Percentiles rank a stretch among this genome's conserved stretches.
Evolutionary conservation across 2,329 filamentous ascomycete species (phyloP).

Genomic region (Raffaelea albimanens): DNA sequence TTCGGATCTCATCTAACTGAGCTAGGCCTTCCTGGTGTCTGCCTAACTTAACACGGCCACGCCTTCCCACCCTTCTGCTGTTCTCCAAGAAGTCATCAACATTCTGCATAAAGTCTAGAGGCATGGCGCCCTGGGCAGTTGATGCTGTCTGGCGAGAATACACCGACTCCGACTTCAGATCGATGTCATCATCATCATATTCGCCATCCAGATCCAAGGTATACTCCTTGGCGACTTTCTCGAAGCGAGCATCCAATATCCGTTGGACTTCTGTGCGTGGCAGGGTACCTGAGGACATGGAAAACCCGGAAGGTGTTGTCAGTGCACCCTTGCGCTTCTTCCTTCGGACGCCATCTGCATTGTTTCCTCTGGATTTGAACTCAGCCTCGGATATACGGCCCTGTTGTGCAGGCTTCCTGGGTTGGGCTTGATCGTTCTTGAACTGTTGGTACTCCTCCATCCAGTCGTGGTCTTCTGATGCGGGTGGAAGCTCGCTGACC

Average conservation of each 20-base stretch:
- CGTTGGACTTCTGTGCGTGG: conserved; percentile 78
- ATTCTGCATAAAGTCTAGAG: conserved; percentile 77
- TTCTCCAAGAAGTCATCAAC: conserved; percentile 86
- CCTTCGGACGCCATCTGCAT: conserved; percentile 66
- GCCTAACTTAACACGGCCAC: conserved; percentile 62
- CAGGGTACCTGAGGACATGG: conserved; percentile 97
- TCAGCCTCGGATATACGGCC: conserved; percentile 53
- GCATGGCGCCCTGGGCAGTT: conserved; percentile 56
- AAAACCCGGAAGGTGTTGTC: conserved; percentile 82
- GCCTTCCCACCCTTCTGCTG: conserved; percentile 63
- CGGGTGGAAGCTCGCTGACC: conserved; percentile 25
- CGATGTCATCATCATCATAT: no score
- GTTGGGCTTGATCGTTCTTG: conserved; percentile 66
- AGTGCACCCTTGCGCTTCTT: conserved; percentile 96
- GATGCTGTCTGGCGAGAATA: conserved; percentile 53
- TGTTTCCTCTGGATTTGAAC: conserved; percentile 64
- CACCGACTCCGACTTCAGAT: conserved; percentile 48
- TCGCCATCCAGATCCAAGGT: conserved; percentile 39
- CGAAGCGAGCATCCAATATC: conserved; percentile 82
- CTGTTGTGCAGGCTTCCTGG: conserved; percentile 21
- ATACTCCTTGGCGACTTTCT: conserved; percentile 77
- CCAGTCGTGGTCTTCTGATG: conserved; percentile 61
- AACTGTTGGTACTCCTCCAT: conserved; percentile 89
- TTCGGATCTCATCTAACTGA: conserved; percentile 83
- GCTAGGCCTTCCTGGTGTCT: conserved; percentile 73